Base-by-base conservation (phyloP, 345 rosid species). In the Bruguiera gymnorhiza region DNA sequence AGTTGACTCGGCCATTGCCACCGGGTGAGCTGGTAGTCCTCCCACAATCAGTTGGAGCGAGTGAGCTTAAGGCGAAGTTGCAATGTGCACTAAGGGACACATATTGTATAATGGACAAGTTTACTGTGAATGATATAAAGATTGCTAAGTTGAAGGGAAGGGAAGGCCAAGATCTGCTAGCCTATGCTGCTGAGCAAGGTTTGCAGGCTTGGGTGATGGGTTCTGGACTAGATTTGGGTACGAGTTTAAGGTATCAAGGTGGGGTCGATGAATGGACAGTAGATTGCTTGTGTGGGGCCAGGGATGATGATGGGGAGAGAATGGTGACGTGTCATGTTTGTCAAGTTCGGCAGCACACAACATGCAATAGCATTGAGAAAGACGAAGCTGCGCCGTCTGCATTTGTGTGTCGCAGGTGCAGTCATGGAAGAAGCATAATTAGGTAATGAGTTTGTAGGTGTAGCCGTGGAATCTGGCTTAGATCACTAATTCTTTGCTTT, bases 281-380 rank as follows among this genome's bases (percentile, higher is more conserved):
- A 72, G 79, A 85, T 18, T 83, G 89, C 62, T 60, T 37, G 46
- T 86, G 94, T 13, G 86, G 91, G 65, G 87, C 89, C 0, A 78
- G 66, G 66, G 91, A 88, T 50, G 89, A 86, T 50, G 86, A 88
- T 63, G 89, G 91, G 66, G 91, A 88, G 79, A 82, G 84, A 72
- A 86, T 88, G 94, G 82, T 86, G 57, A 84, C 78, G 3, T 85
- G 94, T 71, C 88, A 88, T 79, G 78, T 5, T 62, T 86, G 94
- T 71, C 82, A 71, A 39, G 87, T 79, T 43, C 83, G 91, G 89
- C 85, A 85, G 48, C 91, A 88, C 65, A 83, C 91, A 1, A 39
- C 73, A n/a, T 86, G 94, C 78, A 79, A 74, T 65, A 63, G 76
- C 61, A 82, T 86, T 20, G 65, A 70, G 62, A 87, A 86, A 18